Conservation (phyloP, 148 eudicot genomes). For the Gaultheria prostrata region DNA sequence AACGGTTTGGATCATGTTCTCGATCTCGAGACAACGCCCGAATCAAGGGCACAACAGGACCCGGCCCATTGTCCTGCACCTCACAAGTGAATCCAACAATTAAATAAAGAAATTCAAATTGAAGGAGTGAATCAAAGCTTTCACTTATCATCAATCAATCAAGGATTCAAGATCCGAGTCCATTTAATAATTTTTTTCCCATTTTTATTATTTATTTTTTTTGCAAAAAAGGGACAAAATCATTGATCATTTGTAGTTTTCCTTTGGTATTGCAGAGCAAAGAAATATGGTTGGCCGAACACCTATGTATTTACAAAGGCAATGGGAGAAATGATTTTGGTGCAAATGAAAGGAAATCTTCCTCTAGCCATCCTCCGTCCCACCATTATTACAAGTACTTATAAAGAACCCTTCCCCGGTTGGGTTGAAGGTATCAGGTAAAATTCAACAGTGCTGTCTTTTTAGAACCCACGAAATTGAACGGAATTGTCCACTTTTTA, state of each 20-base stretch:
- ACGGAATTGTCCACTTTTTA: background rate
- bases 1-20: no score
- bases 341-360: slow-evolving; percentile 44
- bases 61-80: no score
- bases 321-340: slow-evolving; percentile 71
- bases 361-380: slow-evolving; percentile 81
- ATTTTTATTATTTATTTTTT: no score
- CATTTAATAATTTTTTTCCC: background rate
- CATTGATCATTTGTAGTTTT: background rate
- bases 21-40: no score
- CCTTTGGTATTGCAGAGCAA: slow-evolving; percentile 35
- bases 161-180: background rate
- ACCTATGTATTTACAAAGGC: slow-evolving; percentile 83
- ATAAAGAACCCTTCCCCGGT: slow-evolving; percentile 77
- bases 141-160: background rate
- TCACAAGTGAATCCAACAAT: no score
- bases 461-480: no score
- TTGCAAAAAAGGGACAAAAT: no score
- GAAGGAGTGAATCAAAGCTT: background rate
- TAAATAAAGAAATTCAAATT: no score
- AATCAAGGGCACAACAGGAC: no score
- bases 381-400: slow-evolving; percentile 69
- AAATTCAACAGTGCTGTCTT: background rate
- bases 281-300: slow-evolving; percentile 80
- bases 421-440: slow-evolving; percentile 88